A percentile compares a stretch with the other conserved stretches of the same genome.
These are phyloP conservation scores for Chaetomium cochliodes DNA, from an alignment of 495 filamentous ascomycete species.

Conservation along the genomic window DNA sequence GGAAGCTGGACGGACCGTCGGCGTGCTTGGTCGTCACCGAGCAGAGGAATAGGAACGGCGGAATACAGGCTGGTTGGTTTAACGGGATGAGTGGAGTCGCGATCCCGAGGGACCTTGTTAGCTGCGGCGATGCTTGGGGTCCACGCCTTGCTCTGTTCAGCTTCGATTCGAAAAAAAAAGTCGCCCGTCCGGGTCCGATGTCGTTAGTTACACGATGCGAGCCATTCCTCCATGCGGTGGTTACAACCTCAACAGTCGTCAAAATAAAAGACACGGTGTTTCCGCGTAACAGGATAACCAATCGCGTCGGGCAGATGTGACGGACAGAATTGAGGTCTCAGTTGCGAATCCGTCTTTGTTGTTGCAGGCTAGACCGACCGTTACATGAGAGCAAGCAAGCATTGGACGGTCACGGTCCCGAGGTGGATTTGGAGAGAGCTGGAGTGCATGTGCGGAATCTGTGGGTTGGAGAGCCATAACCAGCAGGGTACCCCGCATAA, in stretches of 20 bases:
- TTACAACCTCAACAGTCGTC: background rate
- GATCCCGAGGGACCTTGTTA: background rate
- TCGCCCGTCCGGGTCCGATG: background rate
- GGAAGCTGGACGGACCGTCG: constrained; percentile 7
- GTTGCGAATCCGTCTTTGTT: background rate
- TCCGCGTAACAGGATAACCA: background rate
- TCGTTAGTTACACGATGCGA: background rate
- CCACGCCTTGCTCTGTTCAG: constrained; percentile 11
- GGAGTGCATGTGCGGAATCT: background rate
- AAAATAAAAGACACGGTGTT: background rate
- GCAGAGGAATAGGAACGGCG: constrained; percentile 12
- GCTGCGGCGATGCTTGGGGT: constrained; percentile 1
- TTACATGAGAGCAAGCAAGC: background rate
- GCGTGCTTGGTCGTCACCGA: background rate
- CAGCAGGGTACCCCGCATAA: constrained; percentile 24
- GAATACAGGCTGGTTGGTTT: background rate
- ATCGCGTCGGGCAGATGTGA: constrained; percentile 6
- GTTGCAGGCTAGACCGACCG: constrained; percentile 10
- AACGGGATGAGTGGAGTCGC: constrained; percentile 11
- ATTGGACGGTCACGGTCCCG: too few relatives aligned
- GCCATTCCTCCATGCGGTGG: background rate
- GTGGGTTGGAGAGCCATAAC: constrained; percentile 1
- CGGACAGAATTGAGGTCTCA: constrained; percentile 8
- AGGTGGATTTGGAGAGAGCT: constrained; percentile 12
- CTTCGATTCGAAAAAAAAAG: background rate